phyloP scores from a whole-genome alignment of 1,284 basidiomycete genomes.

The Rhodotorula sp. region DNA sequence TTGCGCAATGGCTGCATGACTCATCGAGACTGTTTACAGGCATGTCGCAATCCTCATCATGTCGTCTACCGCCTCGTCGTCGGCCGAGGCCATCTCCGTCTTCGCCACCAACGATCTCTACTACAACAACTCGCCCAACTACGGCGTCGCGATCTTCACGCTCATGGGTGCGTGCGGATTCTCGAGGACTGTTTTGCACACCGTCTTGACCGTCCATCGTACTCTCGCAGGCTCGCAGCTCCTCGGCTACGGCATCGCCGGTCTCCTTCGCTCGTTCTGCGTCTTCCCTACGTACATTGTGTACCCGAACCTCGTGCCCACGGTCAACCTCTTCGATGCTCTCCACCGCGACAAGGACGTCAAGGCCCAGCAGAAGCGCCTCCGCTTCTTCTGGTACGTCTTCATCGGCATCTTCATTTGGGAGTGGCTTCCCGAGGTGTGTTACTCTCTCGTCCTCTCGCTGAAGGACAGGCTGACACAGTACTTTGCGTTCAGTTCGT shows the following conservation, averaged over 20 bases:
- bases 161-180: not conserved
- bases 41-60: slow-evolving; percentile 54
- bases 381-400: slow-evolving; percentile 45
- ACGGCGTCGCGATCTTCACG: slow-evolving; percentile 47
- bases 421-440: slow-evolving; percentile 45
- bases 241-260: slow-evolving; percentile 37
- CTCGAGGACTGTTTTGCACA: no score
- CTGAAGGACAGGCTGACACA: no score
- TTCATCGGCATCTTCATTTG: slow-evolving; percentile 45
- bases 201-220: no score
- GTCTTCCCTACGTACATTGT: slow-evolving; percentile 43
- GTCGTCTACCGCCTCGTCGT: slow-evolving; percentile 64
- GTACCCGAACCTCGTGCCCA: slow-evolving; percentile 49
- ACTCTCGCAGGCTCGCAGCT: not conserved
- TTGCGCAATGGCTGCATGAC: not conserved
- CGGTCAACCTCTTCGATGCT: slow-evolving; percentile 62
- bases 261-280: slow-evolving; percentile 34
- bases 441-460: no score
- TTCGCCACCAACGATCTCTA: slow-evolving; percentile 65
- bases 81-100: slow-evolving; percentile 66
- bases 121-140: slow-evolving; percentile 60
- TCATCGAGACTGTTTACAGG: no score
- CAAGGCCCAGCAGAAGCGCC: slow-evolving; percentile 42
- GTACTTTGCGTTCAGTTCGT: slow-evolving; percentile 53
- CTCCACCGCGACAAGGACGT: slow-evolving; percentile 57